Conservation (phyloP, 2,329 filamentous ascomycete genomes). For the Colletotrichum orbiculare region DNA sequence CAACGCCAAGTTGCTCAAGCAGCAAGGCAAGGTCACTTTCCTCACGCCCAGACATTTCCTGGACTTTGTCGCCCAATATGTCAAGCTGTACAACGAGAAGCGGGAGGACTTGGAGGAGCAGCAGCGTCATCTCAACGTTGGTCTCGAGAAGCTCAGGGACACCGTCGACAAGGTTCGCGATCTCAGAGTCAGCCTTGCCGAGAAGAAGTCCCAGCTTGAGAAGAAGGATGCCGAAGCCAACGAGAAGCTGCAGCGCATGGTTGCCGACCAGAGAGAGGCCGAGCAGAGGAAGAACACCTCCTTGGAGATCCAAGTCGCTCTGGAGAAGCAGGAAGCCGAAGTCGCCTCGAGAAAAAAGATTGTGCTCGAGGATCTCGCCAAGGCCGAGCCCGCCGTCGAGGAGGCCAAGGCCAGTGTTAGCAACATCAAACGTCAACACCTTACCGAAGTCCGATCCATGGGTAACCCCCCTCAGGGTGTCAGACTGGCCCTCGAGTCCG, state of each 20-base stretch:
- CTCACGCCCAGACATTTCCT: slow-evolving; percentile 97
- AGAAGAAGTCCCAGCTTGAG: slow-evolving; percentile 94
- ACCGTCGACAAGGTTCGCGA: slow-evolving; percentile 98
- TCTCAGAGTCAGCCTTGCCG: slow-evolving; percentile 86
- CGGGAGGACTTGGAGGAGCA: slow-evolving; percentile 98
- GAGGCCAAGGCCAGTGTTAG: slow-evolving; percentile 96
- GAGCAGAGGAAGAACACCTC: slow-evolving; percentile 91
- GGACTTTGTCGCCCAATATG: slow-evolving; percentile 97
- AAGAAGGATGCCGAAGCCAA: slow-evolving; percentile 95
- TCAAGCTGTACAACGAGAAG: slow-evolving; percentile 97
- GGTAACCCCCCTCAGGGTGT: slow-evolving; percentile 91
- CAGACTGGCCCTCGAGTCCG: slow-evolving; percentile 91
- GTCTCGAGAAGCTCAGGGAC: slow-evolving; percentile 95
- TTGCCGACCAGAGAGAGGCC: slow-evolving; percentile 93
- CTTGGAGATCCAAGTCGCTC: slow-evolving; percentile 85
- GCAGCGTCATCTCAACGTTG: slow-evolving; percentile 97
- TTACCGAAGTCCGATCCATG: slow-evolving; percentile 98
- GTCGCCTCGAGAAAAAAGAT: slow-evolving; percentile 86
- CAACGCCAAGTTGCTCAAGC: slow-evolving; percentile 87
- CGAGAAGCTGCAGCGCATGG: slow-evolving; percentile 96
- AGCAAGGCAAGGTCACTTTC: slow-evolving; percentile 92
- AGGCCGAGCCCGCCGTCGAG: slow-evolving; percentile 90
- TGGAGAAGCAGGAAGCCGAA: slow-evolving; percentile 90
- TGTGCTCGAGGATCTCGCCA: slow-evolving; percentile 87
- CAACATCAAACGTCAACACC: slow-evolving; percentile 97